Evolutionary conservation across 257 asterid genomes (phyloP).

Genomic region (Solanum ossicruentum): DNA sequence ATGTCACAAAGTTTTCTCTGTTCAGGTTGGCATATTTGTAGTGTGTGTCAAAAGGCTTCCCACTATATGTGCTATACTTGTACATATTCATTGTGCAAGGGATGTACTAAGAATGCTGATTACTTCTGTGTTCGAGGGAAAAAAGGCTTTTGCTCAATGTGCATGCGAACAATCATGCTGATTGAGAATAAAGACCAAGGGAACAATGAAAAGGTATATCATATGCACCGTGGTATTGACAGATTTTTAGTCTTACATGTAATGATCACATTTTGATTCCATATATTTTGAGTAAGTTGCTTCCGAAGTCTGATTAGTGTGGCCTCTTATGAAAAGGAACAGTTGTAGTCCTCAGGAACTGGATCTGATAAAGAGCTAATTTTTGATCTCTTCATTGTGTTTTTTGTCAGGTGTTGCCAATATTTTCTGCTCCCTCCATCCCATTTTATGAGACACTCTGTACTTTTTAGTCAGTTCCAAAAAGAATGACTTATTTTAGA

Average conservation of each 20-base stretch:
- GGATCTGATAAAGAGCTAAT: not conserved
- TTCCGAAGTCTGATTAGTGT: not conserved
- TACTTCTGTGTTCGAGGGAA: constrained; percentile 45
- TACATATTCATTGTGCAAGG: constrained; percentile 74
- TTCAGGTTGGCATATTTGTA: constrained; percentile 90
- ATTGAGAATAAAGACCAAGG: constrained; percentile 62
- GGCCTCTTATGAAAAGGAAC: not conserved
- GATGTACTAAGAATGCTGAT: constrained; percentile 47
- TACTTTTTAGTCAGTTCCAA: not conserved
- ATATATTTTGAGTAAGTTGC: not conserved
- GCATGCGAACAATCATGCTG: constrained; percentile 67
- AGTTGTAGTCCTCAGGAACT: not conserved
- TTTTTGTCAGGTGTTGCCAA: not conserved
- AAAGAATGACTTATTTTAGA: not conserved
- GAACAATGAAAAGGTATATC: constrained; percentile 38
- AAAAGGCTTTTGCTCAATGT: constrained; percentile 66
- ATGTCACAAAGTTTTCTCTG: not conserved
- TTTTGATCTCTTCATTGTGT: not conserved
- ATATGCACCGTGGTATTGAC: not conserved
- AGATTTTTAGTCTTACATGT: not conserved
- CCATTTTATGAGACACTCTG: too few species aligned
- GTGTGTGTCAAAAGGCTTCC: constrained; percentile 51
- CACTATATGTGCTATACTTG: constrained; percentile 70
- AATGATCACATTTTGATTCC: not conserved
- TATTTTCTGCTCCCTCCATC: not conserved